Percentiles rank a stretch among this genome's conserved stretches.
These are phyloP conservation scores for Capronia epimyces DNA, from an alignment of 2,329 filamentous ascomycete genomes.

Conservation along the genomic window DNA sequence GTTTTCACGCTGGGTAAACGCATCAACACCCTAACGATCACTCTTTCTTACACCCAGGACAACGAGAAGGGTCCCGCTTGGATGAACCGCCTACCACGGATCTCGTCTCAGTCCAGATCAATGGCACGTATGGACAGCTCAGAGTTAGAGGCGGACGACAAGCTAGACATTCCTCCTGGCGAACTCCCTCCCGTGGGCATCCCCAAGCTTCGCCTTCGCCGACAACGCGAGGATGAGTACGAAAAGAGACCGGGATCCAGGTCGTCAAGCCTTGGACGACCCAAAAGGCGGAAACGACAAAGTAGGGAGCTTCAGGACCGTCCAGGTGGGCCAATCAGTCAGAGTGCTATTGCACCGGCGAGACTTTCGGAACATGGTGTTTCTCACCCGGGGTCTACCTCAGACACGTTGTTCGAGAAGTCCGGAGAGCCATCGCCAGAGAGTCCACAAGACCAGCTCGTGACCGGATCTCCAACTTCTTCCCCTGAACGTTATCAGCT, in stretches of 20 bases:
- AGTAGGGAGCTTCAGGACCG: slow-evolving; percentile 66
- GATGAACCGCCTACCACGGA: slow-evolving; percentile 86
- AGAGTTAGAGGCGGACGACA: slow-evolving; percentile 41
- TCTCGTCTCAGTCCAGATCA: slow-evolving; percentile 74
- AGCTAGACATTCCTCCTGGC: slow-evolving; percentile 59
- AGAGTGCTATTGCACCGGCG: slow-evolving; percentile 79
- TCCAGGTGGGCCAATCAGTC: slow-evolving; percentile 78
- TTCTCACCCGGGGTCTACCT: slow-evolving; percentile 21
- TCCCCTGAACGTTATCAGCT: slow-evolving; percentile 37
- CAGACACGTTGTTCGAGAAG: slow-evolving; percentile 28
- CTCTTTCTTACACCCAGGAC: slow-evolving; percentile 90
- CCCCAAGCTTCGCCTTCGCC: slow-evolving; percentile 71
- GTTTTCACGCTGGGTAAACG: slow-evolving; percentile 97
- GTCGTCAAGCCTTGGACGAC: slow-evolving; percentile 44
- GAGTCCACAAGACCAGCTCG: slow-evolving; percentile 16
- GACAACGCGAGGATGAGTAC: slow-evolving; percentile 68
- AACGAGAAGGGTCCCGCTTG: slow-evolving; percentile 84
- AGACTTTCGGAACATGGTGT: slow-evolving; percentile 33
- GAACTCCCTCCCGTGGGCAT: slow-evolving; percentile 66
- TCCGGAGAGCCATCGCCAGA: slow-evolving; percentile 25
- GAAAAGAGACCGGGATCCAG: slow-evolving; percentile 52
- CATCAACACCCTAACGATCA: slow-evolving; percentile 92
- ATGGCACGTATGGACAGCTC: slow-evolving; percentile 68
- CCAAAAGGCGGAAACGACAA: slow-evolving; percentile 55
- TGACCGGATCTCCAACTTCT: slow-evolving; percentile 14